These are phyloP conservation scores for Alternaria gansuensis DNA, from an alignment of 2,329 filamentous ascomycete species.

Conservation along the genomic window DNA sequence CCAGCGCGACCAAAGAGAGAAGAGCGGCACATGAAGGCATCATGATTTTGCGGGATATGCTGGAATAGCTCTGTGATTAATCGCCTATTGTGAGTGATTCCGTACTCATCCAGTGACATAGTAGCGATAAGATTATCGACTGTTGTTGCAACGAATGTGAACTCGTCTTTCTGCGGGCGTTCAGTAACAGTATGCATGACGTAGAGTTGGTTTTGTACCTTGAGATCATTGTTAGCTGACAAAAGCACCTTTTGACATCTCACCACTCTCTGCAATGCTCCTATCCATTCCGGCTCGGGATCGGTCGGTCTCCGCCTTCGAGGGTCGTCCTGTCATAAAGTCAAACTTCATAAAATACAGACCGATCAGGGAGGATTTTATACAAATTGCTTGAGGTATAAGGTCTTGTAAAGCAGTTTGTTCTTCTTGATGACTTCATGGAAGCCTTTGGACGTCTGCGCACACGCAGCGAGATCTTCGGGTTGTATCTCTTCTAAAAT, in stretches of 20 bases:
- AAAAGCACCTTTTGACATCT: constrained; percentile 57
- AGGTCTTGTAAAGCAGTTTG: constrained; percentile 65
- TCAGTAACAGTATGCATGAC: neutral
- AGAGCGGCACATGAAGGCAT: constrained; percentile 70
- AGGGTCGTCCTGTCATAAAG: constrained; percentile 52
- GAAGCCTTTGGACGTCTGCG: constrained; percentile 53
- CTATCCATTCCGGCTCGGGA: constrained; percentile 45
- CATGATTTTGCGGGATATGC: constrained; percentile 60
- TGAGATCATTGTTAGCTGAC: constrained; percentile 53
- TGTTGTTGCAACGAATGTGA: constrained; percentile 50
- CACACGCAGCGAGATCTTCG: constrained; percentile 44
- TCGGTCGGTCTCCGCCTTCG: constrained; percentile 34
- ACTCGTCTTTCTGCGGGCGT: constrained; percentile 41
- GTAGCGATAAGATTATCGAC: constrained; percentile 51
- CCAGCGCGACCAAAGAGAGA: constrained; percentile 65
- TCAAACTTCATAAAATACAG: constrained; percentile 19
- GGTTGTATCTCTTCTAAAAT: constrained; percentile 48
- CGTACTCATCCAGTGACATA: constrained; percentile 51
- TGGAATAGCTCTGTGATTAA: constrained; percentile 54
- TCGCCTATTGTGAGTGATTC: constrained; percentile 58
- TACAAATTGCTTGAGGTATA: constrained; percentile 69
- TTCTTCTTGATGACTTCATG: constrained; percentile 67
- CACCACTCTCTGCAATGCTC: constrained; percentile 42
- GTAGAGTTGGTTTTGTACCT: constrained; percentile 40
- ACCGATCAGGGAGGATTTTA: constrained; percentile 21